Evolutionary conservation across 805 yeast genomes (phyloP).

Genomic region (Hanseniaspora guilliermondii): DNA sequence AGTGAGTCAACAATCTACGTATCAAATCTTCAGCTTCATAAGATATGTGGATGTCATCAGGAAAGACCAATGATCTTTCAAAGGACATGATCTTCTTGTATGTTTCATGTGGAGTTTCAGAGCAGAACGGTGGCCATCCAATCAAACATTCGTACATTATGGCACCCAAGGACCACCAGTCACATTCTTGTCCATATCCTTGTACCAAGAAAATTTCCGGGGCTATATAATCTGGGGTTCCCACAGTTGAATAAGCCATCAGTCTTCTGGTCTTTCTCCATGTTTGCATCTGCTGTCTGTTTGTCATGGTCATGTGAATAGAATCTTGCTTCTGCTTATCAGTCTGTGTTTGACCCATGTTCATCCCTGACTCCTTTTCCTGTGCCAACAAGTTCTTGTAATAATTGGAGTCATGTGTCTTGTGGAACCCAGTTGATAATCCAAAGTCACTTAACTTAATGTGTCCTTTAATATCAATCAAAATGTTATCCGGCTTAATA

Average conservation of each 20-base stretch:
- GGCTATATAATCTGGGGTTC: slow-evolving; percentile 92
- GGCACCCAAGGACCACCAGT: slow-evolving; percentile 96
- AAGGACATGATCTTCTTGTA: slow-evolving; percentile 82
- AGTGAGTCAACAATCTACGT: slow-evolving; percentile 57
- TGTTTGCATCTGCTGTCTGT: slow-evolving; percentile 87
- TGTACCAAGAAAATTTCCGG: slow-evolving; percentile 87
- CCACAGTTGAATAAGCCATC: slow-evolving; percentile 94
- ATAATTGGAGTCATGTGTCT: slow-evolving; percentile 82
- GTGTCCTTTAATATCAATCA: slow-evolving; percentile 69
- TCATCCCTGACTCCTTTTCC: slow-evolving; percentile 27
- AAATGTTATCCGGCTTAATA: slow-evolving; percentile 91
- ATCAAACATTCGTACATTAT: slow-evolving; percentile 92
- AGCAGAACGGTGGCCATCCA: slow-evolving; percentile 96
- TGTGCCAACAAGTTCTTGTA: slow-evolving; percentile 71
- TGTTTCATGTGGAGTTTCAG: slow-evolving; percentile 89
- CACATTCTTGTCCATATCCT: slow-evolving; percentile 94
- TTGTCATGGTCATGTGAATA: slow-evolving; percentile 87
- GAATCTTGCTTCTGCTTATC: slow-evolving; percentile 66
- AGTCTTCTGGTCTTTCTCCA: slow-evolving; percentile 86
- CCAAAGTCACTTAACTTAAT: slow-evolving; percentile 83
- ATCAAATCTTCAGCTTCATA: slow-evolving; percentile 84
- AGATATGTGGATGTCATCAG: slow-evolving; percentile 81
- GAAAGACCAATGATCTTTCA: slow-evolving; percentile 77
- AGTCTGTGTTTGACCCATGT: slow-evolving; percentile 19
- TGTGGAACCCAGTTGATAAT: slow-evolving; percentile 79